Evolutionary conservation across 2,329 filamentous ascomycete species (phyloP).

Genomic region (Aspergillus sojae): DNA sequence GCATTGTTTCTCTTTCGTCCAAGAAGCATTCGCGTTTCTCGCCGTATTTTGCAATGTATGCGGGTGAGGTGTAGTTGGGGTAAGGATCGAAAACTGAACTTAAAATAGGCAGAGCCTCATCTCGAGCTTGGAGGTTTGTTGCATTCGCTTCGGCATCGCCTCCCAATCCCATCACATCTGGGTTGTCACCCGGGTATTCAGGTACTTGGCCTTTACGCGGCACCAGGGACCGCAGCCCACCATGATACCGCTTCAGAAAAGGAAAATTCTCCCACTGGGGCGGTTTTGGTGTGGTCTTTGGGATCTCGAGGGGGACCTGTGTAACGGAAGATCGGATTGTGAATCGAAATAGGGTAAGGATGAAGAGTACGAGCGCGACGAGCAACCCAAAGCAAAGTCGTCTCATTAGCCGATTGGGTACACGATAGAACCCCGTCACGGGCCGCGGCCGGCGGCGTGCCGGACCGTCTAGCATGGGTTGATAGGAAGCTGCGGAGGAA

Average conservation of each 20-base stretch:
- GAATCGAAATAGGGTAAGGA: conserved; percentile 72
- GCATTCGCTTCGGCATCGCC: conserved; percentile 38
- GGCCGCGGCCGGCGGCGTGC: conserved; percentile 38
- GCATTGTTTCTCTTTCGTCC: conserved; percentile 65
- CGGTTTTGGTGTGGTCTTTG: conserved; percentile 64
- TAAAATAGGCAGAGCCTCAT: conserved; percentile 36
- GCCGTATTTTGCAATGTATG: conserved; percentile 60
- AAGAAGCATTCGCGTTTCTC: conserved; percentile 76
- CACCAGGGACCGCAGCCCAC: conserved; percentile 75
- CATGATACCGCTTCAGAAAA: conserved; percentile 87
- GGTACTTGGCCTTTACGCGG: conserved; percentile 68
- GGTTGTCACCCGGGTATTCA: conserved; percentile 72
- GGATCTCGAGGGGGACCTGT: conserved; percentile 45
- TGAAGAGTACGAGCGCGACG: conserved; percentile 72
- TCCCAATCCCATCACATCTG: conserved; percentile 59
- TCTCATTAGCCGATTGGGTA: conserved; percentile 73
- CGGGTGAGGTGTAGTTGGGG: conserved; percentile 61
- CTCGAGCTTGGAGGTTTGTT: conserved; percentile 24
- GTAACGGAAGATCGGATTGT: conserved; percentile 56
- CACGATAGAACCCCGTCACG: conserved; percentile 54
- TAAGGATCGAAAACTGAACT: conserved; percentile 70
- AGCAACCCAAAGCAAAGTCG: conserved; percentile 76
- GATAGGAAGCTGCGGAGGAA: conserved; percentile 57
- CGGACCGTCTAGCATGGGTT: conserved; percentile 42
- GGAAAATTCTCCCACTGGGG: conserved; percentile 82